Evolutionary conservation across 2,329 filamentous ascomycete species (phyloP).

Genomic region (Stemphylium vesicarium): DNA sequence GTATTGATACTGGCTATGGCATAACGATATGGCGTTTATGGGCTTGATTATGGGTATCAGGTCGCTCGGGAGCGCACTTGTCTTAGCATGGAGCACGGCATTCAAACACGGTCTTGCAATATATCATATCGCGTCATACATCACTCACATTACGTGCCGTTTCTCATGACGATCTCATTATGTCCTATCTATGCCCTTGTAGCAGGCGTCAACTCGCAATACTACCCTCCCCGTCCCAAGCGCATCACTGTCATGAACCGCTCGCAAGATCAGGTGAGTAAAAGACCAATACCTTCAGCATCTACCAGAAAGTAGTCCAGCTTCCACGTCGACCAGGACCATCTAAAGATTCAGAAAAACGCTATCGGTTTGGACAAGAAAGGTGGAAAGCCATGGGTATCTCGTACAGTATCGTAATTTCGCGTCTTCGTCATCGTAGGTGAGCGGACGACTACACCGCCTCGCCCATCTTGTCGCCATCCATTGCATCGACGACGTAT

Average conservation of each 20-base stretch:
- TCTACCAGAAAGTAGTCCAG: too few relatives aligned
- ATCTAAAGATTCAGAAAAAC: neutral
- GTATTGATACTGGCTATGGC: neutral
- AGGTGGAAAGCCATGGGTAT: neutral
- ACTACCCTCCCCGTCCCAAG: too few relatives aligned
- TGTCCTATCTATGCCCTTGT: too few relatives aligned
- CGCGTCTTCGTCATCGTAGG: neutral
- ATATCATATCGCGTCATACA: neutral
- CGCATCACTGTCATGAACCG: too few relatives aligned
- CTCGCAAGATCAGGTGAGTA: neutral
- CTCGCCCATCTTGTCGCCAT: constrained; percentile 7
- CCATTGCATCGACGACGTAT: too few relatives aligned
- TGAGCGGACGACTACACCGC: neutral
- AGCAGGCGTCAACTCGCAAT: too few relatives aligned
- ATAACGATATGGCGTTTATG: constrained; percentile 10
- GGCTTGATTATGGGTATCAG: constrained; percentile 1
- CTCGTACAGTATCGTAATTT: neutral
- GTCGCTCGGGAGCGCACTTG: constrained; percentile 6
- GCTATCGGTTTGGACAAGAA: neutral
- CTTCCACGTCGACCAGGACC: neutral
- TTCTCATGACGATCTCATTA: neutral
- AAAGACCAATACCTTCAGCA: too few relatives aligned
- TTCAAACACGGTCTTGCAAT: neutral
- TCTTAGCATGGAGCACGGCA: neutral
- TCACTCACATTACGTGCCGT: neutral